These are phyloP conservation scores for Hypoxylon sp. DNA, from an alignment of 2,329 filamentous ascomycete species.

Conservation along the genomic window DNA sequence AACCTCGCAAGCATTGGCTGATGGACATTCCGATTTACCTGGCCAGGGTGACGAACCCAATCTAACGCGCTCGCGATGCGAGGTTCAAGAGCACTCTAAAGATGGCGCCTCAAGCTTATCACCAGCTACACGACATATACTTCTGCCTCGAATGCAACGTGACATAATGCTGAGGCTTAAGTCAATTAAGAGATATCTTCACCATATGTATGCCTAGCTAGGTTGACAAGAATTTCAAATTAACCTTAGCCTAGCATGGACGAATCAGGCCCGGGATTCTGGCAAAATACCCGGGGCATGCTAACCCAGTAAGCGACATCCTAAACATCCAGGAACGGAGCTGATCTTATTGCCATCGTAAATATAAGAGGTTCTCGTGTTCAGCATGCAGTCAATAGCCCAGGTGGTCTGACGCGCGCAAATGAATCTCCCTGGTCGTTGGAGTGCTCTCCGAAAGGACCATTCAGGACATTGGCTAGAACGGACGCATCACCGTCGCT, in stretches of 20 bases:
- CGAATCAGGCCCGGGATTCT: conserved; percentile 21
- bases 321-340: not conserved
- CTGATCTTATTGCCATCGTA: not conserved
- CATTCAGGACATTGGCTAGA: not conserved
- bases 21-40: not conserved
- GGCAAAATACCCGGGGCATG: conserved; percentile 35
- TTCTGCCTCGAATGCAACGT: conserved; percentile 23
- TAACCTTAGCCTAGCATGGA: conserved; percentile 20
- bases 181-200: not conserved
- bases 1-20: not conserved
- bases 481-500: not conserved
- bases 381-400: conserved; percentile 2
- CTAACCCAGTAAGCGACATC: conserved; percentile 8
- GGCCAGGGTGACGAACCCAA: too few species aligned
- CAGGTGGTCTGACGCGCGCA: not conserved
- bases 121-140: not conserved
- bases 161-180: conserved; percentile 12
- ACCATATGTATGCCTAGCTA: not conserved
- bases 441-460: not conserved
- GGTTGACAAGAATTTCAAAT: conserved; percentile 8
- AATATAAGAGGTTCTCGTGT: not conserved
- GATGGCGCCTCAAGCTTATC: not conserved
- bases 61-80: not conserved
- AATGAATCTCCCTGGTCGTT: not conserved
- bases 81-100: not conserved